A percentile compares a stretch with the other conserved stretches of the same genome.
phyloP scores from a whole-genome alignment of 1,139 yeast species.

The Candida sanyaensis region DNA sequence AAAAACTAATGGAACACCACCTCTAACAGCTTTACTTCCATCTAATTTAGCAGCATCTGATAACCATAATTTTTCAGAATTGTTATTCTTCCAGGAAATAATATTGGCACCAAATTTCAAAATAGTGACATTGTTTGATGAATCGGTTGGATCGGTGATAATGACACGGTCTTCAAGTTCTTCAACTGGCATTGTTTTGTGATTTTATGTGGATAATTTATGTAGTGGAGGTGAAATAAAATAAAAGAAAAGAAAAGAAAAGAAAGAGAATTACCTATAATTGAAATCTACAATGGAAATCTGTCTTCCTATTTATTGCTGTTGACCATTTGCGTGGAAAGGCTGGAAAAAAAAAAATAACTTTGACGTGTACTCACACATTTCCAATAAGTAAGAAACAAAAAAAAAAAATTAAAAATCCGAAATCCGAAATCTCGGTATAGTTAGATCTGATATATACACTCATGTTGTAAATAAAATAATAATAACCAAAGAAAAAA shows the following conservation, averaged over 20 bases:
- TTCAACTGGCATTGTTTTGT: slow-evolving; percentile 52
- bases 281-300: not conserved
- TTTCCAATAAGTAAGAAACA: not conserved
- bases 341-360: not conserved
- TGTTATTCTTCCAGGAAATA: slow-evolving; percentile 71
- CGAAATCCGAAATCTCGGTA: not conserved
- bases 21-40: slow-evolving; percentile 91
- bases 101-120: slow-evolving; percentile 90
- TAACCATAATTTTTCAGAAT: slow-evolving; percentile 67
- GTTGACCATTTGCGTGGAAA: not conserved
- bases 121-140: slow-evolving; percentile 59
- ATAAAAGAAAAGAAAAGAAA: too few relatives aligned
- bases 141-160: slow-evolving; percentile 55
- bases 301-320: not conserved
- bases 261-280: not conserved
- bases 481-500: too few relatives aligned
- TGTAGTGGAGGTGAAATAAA: not conserved
- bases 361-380: not conserved
- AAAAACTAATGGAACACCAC: slow-evolving; percentile 95
- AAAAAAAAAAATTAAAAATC: too few relatives aligned
- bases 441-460: not conserved
- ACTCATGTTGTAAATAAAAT: too few relatives aligned
- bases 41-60: slow-evolving; percentile 79
- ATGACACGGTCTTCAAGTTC: slow-evolving; percentile 65
- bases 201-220: not conserved